A percentile compares a stretch with the other conserved stretches of the same genome.
Conservation (phyloP, 1,139 yeast species). For the Debaryomycetaceae sp. region DNA sequence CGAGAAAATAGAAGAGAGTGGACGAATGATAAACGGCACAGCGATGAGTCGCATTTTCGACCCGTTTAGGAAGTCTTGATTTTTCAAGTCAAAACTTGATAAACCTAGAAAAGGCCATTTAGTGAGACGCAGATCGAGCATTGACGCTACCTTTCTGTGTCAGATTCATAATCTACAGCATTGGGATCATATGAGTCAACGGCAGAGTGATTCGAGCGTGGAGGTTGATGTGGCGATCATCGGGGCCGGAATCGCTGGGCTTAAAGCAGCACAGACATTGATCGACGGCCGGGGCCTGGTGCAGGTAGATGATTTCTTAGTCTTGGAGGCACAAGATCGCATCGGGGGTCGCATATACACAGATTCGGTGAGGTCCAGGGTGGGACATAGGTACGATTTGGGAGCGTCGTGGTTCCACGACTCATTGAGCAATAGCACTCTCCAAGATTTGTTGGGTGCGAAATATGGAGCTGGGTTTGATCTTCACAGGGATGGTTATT, state of each 20-base stretch:
- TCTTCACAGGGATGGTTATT: slow-evolving; percentile 32
- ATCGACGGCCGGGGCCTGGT: slow-evolving; percentile 28
- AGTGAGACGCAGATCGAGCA: too few relatives aligned
- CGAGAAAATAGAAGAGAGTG: too few relatives aligned
- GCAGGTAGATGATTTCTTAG: slow-evolving; percentile 26
- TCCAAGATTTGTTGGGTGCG: slow-evolving; percentile 26
- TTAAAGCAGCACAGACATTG: slow-evolving; percentile 69
- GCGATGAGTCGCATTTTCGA: too few relatives aligned
- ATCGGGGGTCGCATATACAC: slow-evolving; percentile 47
- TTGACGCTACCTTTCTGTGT: too few relatives aligned
- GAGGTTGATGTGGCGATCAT: slow-evolving; percentile 35
- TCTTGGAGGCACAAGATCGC: slow-evolving; percentile 50
- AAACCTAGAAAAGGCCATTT: too few relatives aligned
- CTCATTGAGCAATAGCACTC: slow-evolving; percentile 58
- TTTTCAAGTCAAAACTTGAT: too few relatives aligned
- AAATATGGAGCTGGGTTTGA: slow-evolving; percentile 21
- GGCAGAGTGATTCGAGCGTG: background rate
- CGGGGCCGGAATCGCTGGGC: slow-evolving; percentile 85
- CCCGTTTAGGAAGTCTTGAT: too few relatives aligned
- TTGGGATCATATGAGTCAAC: too few relatives aligned
- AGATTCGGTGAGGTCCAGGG: slow-evolving; percentile 23
- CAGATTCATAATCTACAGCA: too few relatives aligned
- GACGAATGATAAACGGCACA: too few relatives aligned
- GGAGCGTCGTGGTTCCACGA: slow-evolving; percentile 95
- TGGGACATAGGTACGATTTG: slow-evolving; percentile 53